These are phyloP conservation scores for Periconia macrospinosa DNA, from an alignment of 2,329 filamentous ascomycete genomes.

Conservation along the genomic window DNA sequence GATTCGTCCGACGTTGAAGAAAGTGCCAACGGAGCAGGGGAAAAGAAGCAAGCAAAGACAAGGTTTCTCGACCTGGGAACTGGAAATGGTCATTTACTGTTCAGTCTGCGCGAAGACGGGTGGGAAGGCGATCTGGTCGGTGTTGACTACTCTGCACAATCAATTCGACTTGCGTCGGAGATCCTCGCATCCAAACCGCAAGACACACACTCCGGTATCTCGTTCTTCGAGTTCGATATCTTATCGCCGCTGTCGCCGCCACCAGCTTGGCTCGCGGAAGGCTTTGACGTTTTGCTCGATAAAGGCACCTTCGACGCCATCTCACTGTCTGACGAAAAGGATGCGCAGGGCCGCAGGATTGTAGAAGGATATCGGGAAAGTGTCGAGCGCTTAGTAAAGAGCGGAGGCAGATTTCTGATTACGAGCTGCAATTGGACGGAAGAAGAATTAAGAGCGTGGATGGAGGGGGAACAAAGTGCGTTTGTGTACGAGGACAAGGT, in stretches of 20 bases:
- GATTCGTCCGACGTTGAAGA: conserved; percentile 3
- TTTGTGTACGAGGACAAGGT: conserved; percentile 69
- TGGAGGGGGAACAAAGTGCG: conserved; percentile 55
- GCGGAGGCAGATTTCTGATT: conserved; percentile 74
- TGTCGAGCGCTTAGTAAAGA: conserved; percentile 68
- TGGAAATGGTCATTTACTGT: conserved; percentile 91
- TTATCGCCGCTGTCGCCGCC: conserved; percentile 43
- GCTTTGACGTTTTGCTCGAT: conserved; percentile 92
- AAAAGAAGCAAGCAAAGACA: conserved; percentile 35
- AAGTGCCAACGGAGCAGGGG: conserved; percentile 21
- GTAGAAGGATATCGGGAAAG: conserved; percentile 75
- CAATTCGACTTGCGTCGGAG: conserved; percentile 71
- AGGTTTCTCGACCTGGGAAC: conserved; percentile 86
- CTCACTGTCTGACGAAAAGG: conserved; percentile 66
- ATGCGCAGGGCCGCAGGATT: conserved; percentile 58
- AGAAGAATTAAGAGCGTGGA: conserved; percentile 79
- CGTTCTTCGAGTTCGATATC: conserved; percentile 58
- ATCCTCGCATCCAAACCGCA: conserved; percentile 51
- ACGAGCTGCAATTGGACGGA: conserved; percentile 99
- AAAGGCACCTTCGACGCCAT: conserved; percentile 98
- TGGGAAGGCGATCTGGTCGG: conserved; percentile 76
- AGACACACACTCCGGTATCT: conserved; percentile 37
- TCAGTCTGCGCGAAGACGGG: conserved; percentile 69
- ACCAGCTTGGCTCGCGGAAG: conserved; percentile 61
- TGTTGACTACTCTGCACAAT: conserved; percentile 81